These are phyloP conservation scores for Syzygium jambos DNA, from an alignment of 345 rosid species.

Conservation along the genomic window DNA sequence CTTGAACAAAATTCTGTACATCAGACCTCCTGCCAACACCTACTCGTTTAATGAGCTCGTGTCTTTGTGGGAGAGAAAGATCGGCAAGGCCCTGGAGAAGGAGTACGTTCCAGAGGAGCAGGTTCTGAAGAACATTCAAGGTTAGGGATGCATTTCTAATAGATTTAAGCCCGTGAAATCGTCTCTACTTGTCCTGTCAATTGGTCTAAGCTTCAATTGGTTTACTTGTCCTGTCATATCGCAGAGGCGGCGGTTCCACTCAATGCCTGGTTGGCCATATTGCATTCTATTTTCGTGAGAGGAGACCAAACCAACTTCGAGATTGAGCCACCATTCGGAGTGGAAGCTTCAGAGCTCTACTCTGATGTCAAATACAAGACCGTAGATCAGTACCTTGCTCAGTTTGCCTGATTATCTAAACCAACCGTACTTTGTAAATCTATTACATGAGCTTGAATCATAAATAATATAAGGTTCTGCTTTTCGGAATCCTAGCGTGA, in stretches of 20 bases:
- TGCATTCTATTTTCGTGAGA: conserved; percentile 2
- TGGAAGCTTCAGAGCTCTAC: conserved; percentile 5
- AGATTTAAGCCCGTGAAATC: neutral
- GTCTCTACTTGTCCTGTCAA: neutral
- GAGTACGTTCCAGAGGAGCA: neutral
- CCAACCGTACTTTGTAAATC: neutral
- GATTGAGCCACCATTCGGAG: conserved; percentile 3
- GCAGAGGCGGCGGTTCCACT: neutral
- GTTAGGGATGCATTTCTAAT: neutral
- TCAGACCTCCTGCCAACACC: neutral
- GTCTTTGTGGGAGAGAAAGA: conserved; percentile 4
- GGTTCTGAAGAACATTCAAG: neutral
- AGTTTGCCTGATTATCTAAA: neutral
- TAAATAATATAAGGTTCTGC: too few relatives aligned
- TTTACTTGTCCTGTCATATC: neutral
- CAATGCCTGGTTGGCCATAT: neutral
- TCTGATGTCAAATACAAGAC: neutral
- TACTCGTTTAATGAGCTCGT: neutral
- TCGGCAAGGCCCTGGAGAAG: conserved; percentile 6
- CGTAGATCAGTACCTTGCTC: neutral
- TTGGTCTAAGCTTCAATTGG: neutral
- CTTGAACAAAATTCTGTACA: conserved; percentile 1
- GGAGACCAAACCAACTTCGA: conserved; percentile 12
- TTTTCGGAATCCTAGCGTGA: too few relatives aligned
- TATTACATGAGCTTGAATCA: too few relatives aligned